Evolutionary conservation across 345 rosid genomes (phyloP).

Genomic region (Rhodamnia argentea): DNA sequence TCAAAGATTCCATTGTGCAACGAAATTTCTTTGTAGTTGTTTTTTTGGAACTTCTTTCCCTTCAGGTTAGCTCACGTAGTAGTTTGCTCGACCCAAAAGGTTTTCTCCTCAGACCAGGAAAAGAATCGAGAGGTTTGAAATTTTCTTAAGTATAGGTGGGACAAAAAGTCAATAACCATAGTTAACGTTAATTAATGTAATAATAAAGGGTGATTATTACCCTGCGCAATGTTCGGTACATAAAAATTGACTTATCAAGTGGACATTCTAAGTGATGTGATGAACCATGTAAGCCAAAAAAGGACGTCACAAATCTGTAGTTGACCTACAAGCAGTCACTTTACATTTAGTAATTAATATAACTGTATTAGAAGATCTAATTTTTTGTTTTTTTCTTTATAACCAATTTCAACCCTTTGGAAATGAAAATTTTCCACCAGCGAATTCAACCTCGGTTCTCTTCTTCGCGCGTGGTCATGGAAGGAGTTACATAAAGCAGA

Average conservation of each 20-base stretch:
- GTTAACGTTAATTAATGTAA: neutral
- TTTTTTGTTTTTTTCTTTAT: no score
- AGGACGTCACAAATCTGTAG: no score
- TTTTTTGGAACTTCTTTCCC: neutral
- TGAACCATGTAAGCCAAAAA: no score
- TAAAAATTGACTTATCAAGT: no score
- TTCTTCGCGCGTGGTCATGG: rapidly evolving
- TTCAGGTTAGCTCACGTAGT: neutral
- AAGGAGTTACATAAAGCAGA: neutral
- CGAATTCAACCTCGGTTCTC: no score
- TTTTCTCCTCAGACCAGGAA: neutral
- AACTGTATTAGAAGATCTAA: neutral
- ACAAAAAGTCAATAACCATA: neutral
- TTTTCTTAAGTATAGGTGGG: neutral
- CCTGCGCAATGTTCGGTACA: neutral
- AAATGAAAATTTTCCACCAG: neutral
- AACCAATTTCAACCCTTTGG: neutral
- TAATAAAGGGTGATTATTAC: neutral
- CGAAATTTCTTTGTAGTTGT: neutral
- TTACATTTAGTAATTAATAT: no score
- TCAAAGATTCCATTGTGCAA: neutral
- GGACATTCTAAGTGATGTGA: neutral
- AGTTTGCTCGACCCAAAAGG: neutral
- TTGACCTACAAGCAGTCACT: no score
- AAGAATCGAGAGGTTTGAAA: neutral